Percentiles rank a stretch among this genome's conserved stretches.
phyloP scores from a whole-genome alignment of 169 alveolate species.

The Cryptosporidium muris region DNA sequence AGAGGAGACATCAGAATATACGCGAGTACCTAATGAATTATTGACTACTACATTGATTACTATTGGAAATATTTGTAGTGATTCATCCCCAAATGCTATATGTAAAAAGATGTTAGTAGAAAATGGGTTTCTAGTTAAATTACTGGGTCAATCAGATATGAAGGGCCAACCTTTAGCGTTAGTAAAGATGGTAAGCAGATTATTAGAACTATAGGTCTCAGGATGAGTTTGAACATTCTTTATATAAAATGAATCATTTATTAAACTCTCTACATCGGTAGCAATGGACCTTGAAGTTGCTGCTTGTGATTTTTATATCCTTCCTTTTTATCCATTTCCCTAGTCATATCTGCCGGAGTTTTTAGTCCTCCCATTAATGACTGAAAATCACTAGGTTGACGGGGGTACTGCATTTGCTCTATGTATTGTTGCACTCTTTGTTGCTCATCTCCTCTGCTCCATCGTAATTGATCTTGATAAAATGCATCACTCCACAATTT shows the following conservation, averaged over 20 bases:
- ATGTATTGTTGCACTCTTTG: not conserved
- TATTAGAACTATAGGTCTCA: not conserved
- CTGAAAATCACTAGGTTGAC: constrained; percentile 40
- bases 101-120: too few relatives aligned
- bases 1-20: not conserved
- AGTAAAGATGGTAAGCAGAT: not conserved
- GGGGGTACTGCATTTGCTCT: constrained; percentile 25
- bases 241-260: too few relatives aligned
- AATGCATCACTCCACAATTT: constrained; percentile 46
- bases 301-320: not conserved
- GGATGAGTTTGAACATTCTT: too few relatives aligned
- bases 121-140: too few relatives aligned
- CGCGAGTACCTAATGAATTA: too few relatives aligned
- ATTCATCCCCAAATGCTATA: too few relatives aligned
- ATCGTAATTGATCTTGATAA: constrained; percentile 57
- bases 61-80: too few relatives aligned
- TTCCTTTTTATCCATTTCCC: constrained; percentile 28
- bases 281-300: too few relatives aligned
- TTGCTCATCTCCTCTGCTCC: constrained; percentile 9
- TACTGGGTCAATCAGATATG: too few relatives aligned
- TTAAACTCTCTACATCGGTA: too few relatives aligned
- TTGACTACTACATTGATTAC: too few relatives aligned
- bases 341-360: constrained; percentile 63
- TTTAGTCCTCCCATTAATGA: constrained; percentile 54
- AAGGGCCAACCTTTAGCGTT: not conserved